These are phyloP conservation scores for Colletotrichum tabaci DNA, from an alignment of 2,329 filamentous ascomycete species.

Conservation along the genomic window DNA sequence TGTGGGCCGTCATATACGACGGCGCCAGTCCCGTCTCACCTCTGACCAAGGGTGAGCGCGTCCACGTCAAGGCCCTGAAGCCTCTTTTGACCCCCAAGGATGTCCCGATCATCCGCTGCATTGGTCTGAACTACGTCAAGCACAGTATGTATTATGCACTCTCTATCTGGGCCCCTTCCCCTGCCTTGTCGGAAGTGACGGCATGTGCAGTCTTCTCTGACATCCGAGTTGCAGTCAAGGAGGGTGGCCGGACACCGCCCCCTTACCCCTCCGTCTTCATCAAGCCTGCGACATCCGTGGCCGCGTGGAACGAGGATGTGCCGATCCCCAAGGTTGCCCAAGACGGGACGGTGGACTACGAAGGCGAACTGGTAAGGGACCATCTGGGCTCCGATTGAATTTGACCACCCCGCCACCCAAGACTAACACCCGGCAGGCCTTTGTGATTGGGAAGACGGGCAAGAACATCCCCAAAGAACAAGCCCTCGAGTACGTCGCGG, in stretches of 20 bases:
- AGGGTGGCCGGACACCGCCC: conserved; percentile 66
- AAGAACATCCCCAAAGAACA: conserved; percentile 63
- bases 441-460: conserved; percentile 68
- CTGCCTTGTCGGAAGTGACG: background rate
- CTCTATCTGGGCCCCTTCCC: no score
- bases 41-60: conserved; percentile 47
- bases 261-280: conserved; percentile 67
- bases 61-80: conserved; percentile 51
- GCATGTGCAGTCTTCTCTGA: background rate
- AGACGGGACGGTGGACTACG: conserved; percentile 64
- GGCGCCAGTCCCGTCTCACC: conserved; percentile 47
- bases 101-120: conserved; percentile 54
- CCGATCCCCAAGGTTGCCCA: conserved; percentile 63
- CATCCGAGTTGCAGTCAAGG: conserved; percentile 58
- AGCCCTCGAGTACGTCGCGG: conserved; percentile 64
- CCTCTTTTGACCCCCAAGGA: conserved; percentile 50
- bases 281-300: conserved; percentile 61
- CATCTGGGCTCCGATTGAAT: no score
- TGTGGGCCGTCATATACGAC: conserved; percentile 51
- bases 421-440: conserved; percentile 47
- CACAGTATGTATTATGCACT: conserved; percentile 49
- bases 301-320: conserved; percentile 54
- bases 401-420: no score
- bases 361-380: conserved; percentile 60
- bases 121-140: conserved; percentile 55